Evolutionary conservation across 2,329 filamentous ascomycete genomes (phyloP), one percentile per base, ranked within the genome.

Genomic region (Penicillium corylophilum): DNA sequence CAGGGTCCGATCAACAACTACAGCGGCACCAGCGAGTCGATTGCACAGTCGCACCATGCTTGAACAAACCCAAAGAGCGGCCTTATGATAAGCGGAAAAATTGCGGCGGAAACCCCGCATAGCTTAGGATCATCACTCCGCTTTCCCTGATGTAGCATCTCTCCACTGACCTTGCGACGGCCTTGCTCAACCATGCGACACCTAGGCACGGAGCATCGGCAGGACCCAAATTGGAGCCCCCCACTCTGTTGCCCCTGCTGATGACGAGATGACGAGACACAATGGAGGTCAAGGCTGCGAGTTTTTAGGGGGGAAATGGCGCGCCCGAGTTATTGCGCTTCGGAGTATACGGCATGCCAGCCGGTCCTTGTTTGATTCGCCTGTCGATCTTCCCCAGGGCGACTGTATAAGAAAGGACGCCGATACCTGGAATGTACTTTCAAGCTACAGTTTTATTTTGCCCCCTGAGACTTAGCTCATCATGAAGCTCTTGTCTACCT

Each of bases 401-500:
- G 13, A 41, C 18, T 28, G 40, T 61, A 62, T 62, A 57, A 60
- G 53, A 58, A 60, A 49, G 43, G 29, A 35, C 46, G 41, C 39
- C 36, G 54, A 53, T 48, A 57, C 60, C 57, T 59, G 18, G 23
- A 36, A 46, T 42, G 28, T n/a, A 31, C 18, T 45, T 10, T 31
- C 26, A 46, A 46, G 35, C 26, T 41, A 35, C 28, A 36, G 23
- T 35, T 22, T 13, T n/a, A n/a, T n/a, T 22, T 45, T 13, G 24
- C 8, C 6, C 22, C 7, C 23, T 33, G 18, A 40, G 35, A 38
- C 22, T 31, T 46, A 18, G 42, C 41, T 41, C 40, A 56, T 38
- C 44, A 77, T 77, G 74, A 77, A 70, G 64, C 53, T 76, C 48
- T 53, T 69, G 35, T 63, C 63, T 28, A 54, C 65, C 38, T 66